Evolutionary conservation across 23 red algal genomes (phyloP), one percentile per base, ranked within the genome.

Genomic region (Gracilaria caudata): DNA sequence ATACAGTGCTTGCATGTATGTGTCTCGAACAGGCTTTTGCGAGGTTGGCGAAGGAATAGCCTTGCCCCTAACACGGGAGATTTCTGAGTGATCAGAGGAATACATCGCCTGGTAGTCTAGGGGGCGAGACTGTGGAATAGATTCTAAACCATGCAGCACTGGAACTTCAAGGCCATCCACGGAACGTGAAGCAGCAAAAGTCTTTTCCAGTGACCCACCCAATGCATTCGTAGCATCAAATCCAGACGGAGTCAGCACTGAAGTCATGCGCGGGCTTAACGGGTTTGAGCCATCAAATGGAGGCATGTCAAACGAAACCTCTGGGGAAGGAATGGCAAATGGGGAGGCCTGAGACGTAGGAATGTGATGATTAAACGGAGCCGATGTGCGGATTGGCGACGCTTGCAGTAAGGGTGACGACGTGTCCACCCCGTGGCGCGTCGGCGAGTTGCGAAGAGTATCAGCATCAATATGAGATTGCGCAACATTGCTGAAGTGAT

Each of bases 1-100:
- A 34, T 87, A 87, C 16, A 87, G 53, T 2, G 83, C 83, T 68
- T 87, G 65, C 38, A 87, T 87, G 51, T 87, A 87, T 17, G 68
- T 72, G 28, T 78, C 83, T 25, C 41, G 65, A 39, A 41, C 65
- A 5, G 35, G 65, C 26, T 71, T 71, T 28, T 39, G 65, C 21
- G 65, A 36, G 26, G 26, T 16, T 19, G 63, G 63, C 10, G 32
- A 34, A 41, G 34, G 34, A 6, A 71, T 19, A 41, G n/a, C 65
- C 32, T 71, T 41, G 32, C 21, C 37, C 1, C 11, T 26, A 36
- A 19, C 32, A 19, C 65, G 65, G 13, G 65, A 39, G 65, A 71
- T 6, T 26, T 71, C 65, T 6, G 65, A 3, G 10, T 71, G 65
- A 2, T 71, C 65, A 21, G 65, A 41, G 23, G 65, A 39, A 19